Base-by-base conservation (phyloP, 495 filamentous ascomycete species). In the Astrothelium subdiscretum region DNA sequence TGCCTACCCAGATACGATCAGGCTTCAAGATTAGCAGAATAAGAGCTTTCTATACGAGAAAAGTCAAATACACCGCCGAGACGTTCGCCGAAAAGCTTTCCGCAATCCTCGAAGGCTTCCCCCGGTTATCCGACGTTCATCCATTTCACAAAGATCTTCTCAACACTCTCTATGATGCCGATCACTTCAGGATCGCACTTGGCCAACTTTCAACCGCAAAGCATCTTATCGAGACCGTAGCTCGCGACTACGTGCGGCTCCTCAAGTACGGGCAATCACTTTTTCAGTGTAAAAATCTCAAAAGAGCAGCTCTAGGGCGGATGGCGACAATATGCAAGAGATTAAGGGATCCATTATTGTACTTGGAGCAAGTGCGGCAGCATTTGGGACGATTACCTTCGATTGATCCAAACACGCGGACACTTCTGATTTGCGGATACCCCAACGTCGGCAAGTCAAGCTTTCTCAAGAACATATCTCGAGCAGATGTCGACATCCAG, bases 11-110 rank as follows among this genome's bases (percentile, higher is more conserved):
- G 77, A 98, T 98, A 69, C 84, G 94, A 69, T 81, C 91, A 57
- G 94, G 94, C 62, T 98, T 98, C 80, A 89, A 96, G 75, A 97
- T 98, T 72, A 90, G 85, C 69, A 86, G 94, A 81, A 97, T 98
- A 69, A 79, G 92, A 80, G 90, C 85, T 61, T 97, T 96, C 79
- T 96, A 96, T 72, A 96, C 91, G 63, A 83, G 94, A 72, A 97
- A 98, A 77, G 94, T 97, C 81, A 98, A 97, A 74, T 97, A 88
- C 74, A 97, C 94, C n/a, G 86, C 92, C 71, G 92, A 97, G 76
- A 97, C 94, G 44, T 97, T 97, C 75, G 84, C 85, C 60, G 94
- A 98, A 68, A 96, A 97, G 77, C 84, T 98, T 63, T 85, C 83
- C 64, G 79, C 85, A 32, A 96, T 96, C 70, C 83, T 97, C 63